These are phyloP conservation scores for Salmacisia buchloeana DNA, from an alignment of 1,284 basidiomycete species.

Conservation along the genomic window DNA sequence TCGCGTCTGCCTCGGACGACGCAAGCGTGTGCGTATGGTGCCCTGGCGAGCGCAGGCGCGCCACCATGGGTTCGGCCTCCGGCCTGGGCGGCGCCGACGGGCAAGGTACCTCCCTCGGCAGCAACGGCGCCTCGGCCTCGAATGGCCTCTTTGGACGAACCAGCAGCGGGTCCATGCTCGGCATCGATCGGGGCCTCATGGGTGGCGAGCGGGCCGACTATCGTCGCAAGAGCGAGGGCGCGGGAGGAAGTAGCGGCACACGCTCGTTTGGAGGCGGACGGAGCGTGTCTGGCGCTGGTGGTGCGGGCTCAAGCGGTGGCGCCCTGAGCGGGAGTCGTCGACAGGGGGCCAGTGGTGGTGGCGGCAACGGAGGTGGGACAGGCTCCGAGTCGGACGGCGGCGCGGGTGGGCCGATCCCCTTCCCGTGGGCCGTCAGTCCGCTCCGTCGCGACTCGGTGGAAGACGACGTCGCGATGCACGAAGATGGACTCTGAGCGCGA, in stretches of 20 bases:
- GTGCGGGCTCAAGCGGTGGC: not conserved
- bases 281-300: not conserved
- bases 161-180: not conserved
- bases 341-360: not conserved
- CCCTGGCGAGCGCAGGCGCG: conserved; percentile 11
- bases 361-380: not conserved
- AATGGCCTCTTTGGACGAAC: not conserved
- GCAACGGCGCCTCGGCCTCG: not conserved
- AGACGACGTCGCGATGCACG: conserved; percentile 2
- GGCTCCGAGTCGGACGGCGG: not conserved
- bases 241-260: not conserved
- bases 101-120: not conserved
- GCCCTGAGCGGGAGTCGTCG: not conserved
- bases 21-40: conserved; percentile 40
- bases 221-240: not conserved
- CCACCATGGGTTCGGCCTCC: not conserved
- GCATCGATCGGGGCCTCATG: not conserved
- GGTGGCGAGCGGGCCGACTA: not conserved
- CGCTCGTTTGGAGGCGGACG: not conserved
- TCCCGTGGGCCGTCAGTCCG: conserved; percentile 7
- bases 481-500: not conserved
- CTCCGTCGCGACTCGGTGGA: not conserved
- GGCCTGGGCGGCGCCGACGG: not conserved
- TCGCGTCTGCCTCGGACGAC: conserved; percentile 60
- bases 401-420: conserved; percentile 5